A percentile compares a stretch with the other conserved stretches of the same genome.
Conservation (phyloP, 176 grass and related monocot genomes). For the Oryza coarctata region DNA sequence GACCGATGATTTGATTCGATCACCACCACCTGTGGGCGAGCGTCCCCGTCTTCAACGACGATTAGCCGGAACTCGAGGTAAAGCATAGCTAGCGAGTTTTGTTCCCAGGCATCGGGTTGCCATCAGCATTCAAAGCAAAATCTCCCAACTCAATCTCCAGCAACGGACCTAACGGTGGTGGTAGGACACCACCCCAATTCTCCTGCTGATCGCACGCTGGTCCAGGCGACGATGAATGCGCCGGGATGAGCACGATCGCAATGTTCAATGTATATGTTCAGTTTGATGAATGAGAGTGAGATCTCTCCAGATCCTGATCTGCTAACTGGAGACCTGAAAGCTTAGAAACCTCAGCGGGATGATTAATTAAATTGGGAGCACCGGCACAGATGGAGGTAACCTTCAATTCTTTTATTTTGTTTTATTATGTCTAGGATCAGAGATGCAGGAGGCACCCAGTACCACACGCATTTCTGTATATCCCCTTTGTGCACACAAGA, state of each 20-base stretch:
- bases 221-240: not conserved
- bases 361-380: not conserved
- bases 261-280: not conserved
- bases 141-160: slow-evolving; percentile 32
- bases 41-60: slow-evolving; percentile 3
- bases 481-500: slow-evolving; percentile 9
- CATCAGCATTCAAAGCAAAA: slow-evolving; percentile 46
- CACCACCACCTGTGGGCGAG: not conserved
- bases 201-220: not conserved
- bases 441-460: slow-evolving; percentile 11
- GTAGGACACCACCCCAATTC: slow-evolving; percentile 20
- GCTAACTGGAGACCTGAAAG: not conserved
- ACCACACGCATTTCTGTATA: slow-evolving; percentile 30
- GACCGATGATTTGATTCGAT: not conserved
- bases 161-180: slow-evolving; percentile 25
- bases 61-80: slow-evolving; percentile 28
- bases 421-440: slow-evolving; percentile 26
- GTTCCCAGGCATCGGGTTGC: slow-evolving; percentile 20
- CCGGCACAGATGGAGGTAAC: slow-evolving; percentile 12
- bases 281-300: not conserved
- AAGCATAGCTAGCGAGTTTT: slow-evolving; percentile 25
- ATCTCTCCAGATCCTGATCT: not conserved
- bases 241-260: not conserved
- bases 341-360: not conserved
- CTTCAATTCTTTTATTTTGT: slow-evolving; percentile 16